Conservation (phyloP, 1,284 basidiomycete species). For the Leccinum angustisporum region DNA sequence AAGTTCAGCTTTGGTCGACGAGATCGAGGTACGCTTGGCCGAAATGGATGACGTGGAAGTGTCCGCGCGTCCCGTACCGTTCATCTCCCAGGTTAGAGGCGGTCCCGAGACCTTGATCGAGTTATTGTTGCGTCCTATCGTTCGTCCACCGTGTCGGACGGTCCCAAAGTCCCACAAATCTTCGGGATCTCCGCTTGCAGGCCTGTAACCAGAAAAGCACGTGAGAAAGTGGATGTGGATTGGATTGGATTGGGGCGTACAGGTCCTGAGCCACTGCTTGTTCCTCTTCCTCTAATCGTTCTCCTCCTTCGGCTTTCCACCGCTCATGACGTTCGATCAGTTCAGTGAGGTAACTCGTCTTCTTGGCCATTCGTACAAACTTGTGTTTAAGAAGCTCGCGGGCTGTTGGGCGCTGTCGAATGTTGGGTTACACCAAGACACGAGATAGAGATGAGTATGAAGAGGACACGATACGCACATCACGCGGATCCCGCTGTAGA, state of each 20-base stretch:
- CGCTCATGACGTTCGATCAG: constrained; percentile 92
- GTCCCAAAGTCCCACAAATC: constrained; percentile 97
- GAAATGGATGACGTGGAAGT: constrained; percentile 35
- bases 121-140: constrained; percentile 59
- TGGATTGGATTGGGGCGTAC: constrained; percentile 35
- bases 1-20: constrained; percentile 57
- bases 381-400: constrained; percentile 67
- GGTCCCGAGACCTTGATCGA: constrained; percentile 61
- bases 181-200: constrained; percentile 63
- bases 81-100: constrained; percentile 74
- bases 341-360: constrained; percentile 91
- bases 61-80: constrained; percentile 48
- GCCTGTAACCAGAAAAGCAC: constrained; percentile 38
- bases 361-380: constrained; percentile 41
- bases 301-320: constrained; percentile 82
- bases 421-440: constrained; percentile 12
- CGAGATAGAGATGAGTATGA: constrained; percentile 4
- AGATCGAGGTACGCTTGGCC: constrained; percentile 26
- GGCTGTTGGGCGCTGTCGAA: constrained; percentile 82
- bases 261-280: constrained; percentile 56
- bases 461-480: constrained; percentile 50
- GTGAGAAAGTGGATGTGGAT: constrained; percentile 23
- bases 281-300: constrained; percentile 33
- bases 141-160: constrained; percentile 66
- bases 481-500: constrained; percentile 90